Percentiles rank a stretch among this genome's conserved stretches.
Evolutionary conservation across 805 yeast species (phyloP).

Genomic region (Teunomyces lycoperdinae): DNA sequence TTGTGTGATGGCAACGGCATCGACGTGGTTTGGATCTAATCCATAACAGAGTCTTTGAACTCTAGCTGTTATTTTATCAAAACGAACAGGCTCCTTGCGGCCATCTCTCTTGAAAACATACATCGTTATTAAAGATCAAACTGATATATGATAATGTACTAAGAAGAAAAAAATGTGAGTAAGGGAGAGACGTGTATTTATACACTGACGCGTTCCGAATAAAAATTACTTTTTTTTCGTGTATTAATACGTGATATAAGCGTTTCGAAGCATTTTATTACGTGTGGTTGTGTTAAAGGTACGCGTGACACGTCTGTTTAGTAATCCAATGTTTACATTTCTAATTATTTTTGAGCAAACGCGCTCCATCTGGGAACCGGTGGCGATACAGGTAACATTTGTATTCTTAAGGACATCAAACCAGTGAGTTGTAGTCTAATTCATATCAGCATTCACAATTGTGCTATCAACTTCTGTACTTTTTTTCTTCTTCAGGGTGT

Average conservation of each 20-base stretch:
- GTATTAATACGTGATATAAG: neutral
- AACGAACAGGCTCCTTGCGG: slow-evolving; percentile 88
- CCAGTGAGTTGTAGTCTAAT: no score
- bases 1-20: slow-evolving; percentile 94
- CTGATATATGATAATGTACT: neutral
- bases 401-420: neutral
- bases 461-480: no score
- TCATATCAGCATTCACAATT: no score
- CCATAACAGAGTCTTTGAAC: slow-evolving; percentile 94
- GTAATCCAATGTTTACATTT: slow-evolving; percentile 3
- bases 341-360: slow-evolving; percentile 1
- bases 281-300: neutral
- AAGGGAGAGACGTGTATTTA: slow-evolving; percentile 1
- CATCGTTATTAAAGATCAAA: slow-evolving; percentile 39
- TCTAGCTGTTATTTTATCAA: slow-evolving; percentile 92
- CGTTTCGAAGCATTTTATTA: neutral
- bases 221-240: neutral
- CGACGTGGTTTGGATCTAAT: slow-evolving; percentile 85
- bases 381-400: neutral
- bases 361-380: neutral
- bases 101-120: slow-evolving; percentile 92
- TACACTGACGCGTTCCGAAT: slow-evolving; percentile 7
- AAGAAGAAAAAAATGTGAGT: neutral
- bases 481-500: neutral
- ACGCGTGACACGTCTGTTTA: slow-evolving; percentile 3